Evolutionary conservation across 2,329 filamentous ascomycete species (phyloP), one percentile per base, ranked within the genome.

Genomic region (Colletotrichum agaves): DNA sequence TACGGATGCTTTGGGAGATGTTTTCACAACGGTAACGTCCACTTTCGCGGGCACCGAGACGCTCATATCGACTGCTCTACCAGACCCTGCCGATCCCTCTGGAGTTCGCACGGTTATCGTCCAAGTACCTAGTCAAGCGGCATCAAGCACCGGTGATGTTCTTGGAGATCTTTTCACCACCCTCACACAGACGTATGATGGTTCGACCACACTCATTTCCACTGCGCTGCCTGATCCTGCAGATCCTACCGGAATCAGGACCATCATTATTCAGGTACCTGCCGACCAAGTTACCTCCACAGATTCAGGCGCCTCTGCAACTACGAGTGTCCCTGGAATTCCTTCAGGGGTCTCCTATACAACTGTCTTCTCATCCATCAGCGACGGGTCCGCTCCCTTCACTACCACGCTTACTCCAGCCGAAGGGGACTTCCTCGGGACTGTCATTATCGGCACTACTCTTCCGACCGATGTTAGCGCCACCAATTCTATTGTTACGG

Each of bases 151-250:
- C 5, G 23, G 6, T 27, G 49, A 41, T 55, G 10, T 31, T 11
- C 33, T 44, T 15, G 41, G 39, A 7, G n/a, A 58, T 19, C 1
- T 64, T 4, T 52, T 55, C 4, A 63, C 57, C 2, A 61, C 43
- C 17, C 21, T 39, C 10, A 61, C 57, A 12, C 47, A 17, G n/a
- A 64, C 57, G 5, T 61, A 59, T n/a, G 57, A 17, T 5, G 62
- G 62, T 3, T 61, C 62, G 6, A 37, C 33, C 2, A n/a, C 41
- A 2, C 23, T 63, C 12, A 63, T 49, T 3, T 56, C 43, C 3
- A 35, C 61, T 8, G 11, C 50, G 4, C 49, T 39, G 11, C 33
- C 41, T 33, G 61, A 39, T 4, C 31, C 55, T 23, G 35, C 57
- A 4, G 19, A 47, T 11, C 21, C 46, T 13, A 27, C 23, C 15